Base-by-base conservation (phyloP, 169 alveolate species). In the Sarcocystis neurona region DNA sequence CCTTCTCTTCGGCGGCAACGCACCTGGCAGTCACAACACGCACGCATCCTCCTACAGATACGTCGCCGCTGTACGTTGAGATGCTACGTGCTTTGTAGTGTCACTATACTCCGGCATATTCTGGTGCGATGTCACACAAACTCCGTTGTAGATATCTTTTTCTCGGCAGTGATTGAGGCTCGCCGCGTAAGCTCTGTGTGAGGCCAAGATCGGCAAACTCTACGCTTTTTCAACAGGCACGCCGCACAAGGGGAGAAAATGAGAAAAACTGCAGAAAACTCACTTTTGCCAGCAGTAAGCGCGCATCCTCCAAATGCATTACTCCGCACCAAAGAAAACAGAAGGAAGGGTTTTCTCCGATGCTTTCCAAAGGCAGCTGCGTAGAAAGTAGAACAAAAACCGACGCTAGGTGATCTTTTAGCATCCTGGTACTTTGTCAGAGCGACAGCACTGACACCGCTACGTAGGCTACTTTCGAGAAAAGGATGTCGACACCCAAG, bases 261-360 rank as follows among this genome's bases (percentile, higher is more conserved):
- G n/a, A n/a, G n/a, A n/a, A n/a, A n/a, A n/a, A n/a, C n/a, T n/a
- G n/a, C n/a, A n/a, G n/a, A 3, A 27, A 2, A 20, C 48, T 10
- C 37, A 60, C 84, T 53, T 89, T 79, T 32, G 37, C 32, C 18
- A 56, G 68, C 30, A 77, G 32, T 47, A 79, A 50, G 8, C 97
- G 82, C 10, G 95, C 97, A 27, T 95, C 97, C 72, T 95, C 97
- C 79, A 96, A 87, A 53, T 96, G 97, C 37, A 95, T 95, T 5
- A 95, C 93, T 15, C 97, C 99, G 68, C 97, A 96, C 99, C 99
- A 97, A 47, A 97, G 85, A 86, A 96, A 96, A 60, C 97, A 91
- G 86, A 96, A 97, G 23, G 97, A 94, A 79, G 97, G 97, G 15
- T 93, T 93, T 30, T 96, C 99, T 23, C 97, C 97, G 34, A 97